Evolutionary conservation across 169 alveolate species (phyloP).

Genomic region (Plasmodium knowlesi): DNA sequence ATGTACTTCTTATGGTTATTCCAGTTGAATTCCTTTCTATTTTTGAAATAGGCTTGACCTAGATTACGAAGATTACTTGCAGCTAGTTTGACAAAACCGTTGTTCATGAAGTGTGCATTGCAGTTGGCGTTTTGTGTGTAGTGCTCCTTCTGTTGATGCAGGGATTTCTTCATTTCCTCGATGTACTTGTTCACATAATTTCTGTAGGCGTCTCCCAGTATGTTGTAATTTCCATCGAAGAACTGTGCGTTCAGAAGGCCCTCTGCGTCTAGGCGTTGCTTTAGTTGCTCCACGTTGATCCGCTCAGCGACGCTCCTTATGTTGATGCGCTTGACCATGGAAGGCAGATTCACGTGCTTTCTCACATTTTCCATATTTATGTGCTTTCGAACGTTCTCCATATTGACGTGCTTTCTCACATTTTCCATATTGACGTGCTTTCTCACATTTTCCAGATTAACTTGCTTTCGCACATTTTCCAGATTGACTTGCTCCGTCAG

Average conservation of each 20-base stretch:
- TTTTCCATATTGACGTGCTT: slow-evolving; percentile 7
- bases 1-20: slow-evolving; percentile 13
- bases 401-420: neutral
- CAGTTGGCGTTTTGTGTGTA: neutral
- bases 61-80: slow-evolving; percentile 1
- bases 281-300: neutral
- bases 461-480: slow-evolving; percentile 4
- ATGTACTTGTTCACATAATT: slow-evolving; percentile 20
- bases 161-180: neutral
- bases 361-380: neutral
- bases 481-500: slow-evolving; percentile 4
- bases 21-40: neutral
- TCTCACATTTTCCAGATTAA: neutral
- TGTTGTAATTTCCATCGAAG: slow-evolving; percentile 28
- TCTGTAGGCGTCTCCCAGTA: slow-evolving; percentile 22
- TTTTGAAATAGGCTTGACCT: neutral
- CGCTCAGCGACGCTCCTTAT: neutral
- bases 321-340: neutral
- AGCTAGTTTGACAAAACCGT: neutral
- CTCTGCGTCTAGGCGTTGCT: neutral
- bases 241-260: neutral
- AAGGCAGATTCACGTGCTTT: neutral
- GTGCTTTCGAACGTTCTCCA: neutral
- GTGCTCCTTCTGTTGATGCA: neutral
- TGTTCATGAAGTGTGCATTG: slow-evolving; percentile 1